phyloP scores from a whole-genome alignment of 2,329 filamentous ascomycete genomes.

The Camptophora hylomeconis region DNA sequence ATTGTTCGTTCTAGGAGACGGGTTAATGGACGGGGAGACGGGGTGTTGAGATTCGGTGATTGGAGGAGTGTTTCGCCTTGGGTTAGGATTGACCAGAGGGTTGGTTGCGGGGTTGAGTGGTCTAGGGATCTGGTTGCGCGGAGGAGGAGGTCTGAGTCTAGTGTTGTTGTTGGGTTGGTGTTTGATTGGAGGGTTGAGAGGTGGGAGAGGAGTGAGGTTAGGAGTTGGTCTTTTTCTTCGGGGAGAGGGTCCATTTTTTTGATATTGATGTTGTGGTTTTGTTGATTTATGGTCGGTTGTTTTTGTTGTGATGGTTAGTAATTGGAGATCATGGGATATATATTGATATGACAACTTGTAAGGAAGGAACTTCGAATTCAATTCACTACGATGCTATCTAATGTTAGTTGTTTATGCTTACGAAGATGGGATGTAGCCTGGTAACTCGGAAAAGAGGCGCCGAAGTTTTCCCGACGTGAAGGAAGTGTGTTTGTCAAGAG shows the following conservation, averaged over 20 bases:
- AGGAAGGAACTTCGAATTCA: too few species aligned
- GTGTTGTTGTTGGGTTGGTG: slow-evolving; percentile 6
- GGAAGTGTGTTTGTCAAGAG: too few species aligned
- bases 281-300: too few species aligned
- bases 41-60: slow-evolving; percentile 33
- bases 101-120: slow-evolving; percentile 9
- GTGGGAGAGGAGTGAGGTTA: slow-evolving; percentile 14
- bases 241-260: slow-evolving; percentile 14
- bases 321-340: too few species aligned
- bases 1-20: slow-evolving; percentile 39
- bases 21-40: slow-evolving; percentile 44
- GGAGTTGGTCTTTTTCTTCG: slow-evolving; percentile 12
- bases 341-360: too few species aligned
- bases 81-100: slow-evolving; percentile 13
- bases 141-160: slow-evolving; percentile 15
- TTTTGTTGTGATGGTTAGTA: too few species aligned
- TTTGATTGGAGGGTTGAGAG: slow-evolving; percentile 11
- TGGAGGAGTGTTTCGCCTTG: slow-evolving; percentile 12
- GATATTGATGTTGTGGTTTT: too few species aligned
- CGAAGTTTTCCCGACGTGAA: too few species aligned
- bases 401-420: too few species aligned
- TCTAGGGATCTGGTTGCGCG: slow-evolving; percentile 14
- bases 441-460: too few species aligned
- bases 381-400: too few species aligned
- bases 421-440: too few species aligned